Evolutionary conservation across 176 grass and related monocot genomes (phyloP).

Genomic region (Oryza punctata): DNA sequence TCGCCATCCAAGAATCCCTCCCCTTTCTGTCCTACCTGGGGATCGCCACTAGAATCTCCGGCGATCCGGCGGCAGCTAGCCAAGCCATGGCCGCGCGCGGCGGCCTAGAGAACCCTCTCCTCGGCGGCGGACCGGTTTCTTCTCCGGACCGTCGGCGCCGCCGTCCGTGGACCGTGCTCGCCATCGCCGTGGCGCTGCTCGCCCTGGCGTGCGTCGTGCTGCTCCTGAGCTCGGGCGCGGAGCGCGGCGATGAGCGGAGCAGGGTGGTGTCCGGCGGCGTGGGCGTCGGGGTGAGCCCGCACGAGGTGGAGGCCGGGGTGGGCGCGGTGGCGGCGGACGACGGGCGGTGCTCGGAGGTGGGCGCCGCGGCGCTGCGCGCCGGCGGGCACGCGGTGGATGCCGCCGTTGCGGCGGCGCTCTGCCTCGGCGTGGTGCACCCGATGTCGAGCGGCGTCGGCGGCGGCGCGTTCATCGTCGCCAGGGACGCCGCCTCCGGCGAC

Average conservation of each 20-base stretch:
- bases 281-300: constrained; percentile 20
- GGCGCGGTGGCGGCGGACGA: constrained; percentile 84
- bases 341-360: constrained; percentile 77
- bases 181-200: constrained; percentile 43
- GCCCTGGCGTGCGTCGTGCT: constrained; percentile 32
- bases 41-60: constrained; percentile 15
- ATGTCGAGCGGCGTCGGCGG: constrained; percentile 85
- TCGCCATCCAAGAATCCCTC: constrained; percentile 36
- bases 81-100: constrained; percentile 34
- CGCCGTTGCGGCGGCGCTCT: constrained; percentile 66
- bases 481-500: constrained; percentile 55
- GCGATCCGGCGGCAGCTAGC: neutral
- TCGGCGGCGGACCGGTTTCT: neutral
- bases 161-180: constrained; percentile 34
- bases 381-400: constrained; percentile 94
- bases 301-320: constrained; percentile 40
- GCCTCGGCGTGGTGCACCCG: constrained; percentile 87
- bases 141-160: neutral
- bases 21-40: neutral
- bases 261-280: neutral
- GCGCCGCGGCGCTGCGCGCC: constrained; percentile 53
- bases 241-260: neutral
- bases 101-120: constrained; percentile 33
- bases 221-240: neutral
- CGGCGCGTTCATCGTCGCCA: constrained; percentile 76